Evolutionary conservation across 306 rosid species (phyloP), one percentile per base, ranked within the genome.

Genomic region (Prunus armeniaca): DNA sequence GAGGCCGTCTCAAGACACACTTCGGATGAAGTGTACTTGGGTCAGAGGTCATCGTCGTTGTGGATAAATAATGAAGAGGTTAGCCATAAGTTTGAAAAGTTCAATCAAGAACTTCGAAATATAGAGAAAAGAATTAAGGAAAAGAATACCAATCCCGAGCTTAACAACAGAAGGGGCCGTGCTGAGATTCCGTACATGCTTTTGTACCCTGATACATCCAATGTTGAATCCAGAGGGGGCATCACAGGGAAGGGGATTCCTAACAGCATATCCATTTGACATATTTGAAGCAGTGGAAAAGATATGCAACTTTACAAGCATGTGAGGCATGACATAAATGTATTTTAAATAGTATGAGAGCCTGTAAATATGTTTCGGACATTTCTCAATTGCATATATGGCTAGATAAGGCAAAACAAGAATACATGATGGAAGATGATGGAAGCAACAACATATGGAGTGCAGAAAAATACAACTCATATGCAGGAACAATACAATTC

Each of bases 101-200:
- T 90, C 76, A 69, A 27, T 25, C 73, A 78, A 82, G 91, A 86
- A 65, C 84, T 89, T 0, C 62, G 58, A 76, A 75, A 76, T 68
- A 87, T 90, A 83, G 83, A 84, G 71, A 67, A 71, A 73, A 85
- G 81, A 87, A 89, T 86, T 34, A 46, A 70, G 70, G 76, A 77
- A 12, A 86, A 89, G 79, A 89, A 93, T 51, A 76, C 67, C n/a
- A 88, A 86, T 71, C 83, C 86, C 30, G 80, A 66, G 81, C 90
- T 86, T 45, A 86, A 85, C 84, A 93, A 91, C 82, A 87, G 96
- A 78, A 56, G 74, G 0, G 91, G 90, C 25, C 87, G 85, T 22
- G 83, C 78, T 1, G 82, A 82, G 43, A 82, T 86, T 61, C 87
- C 87, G 3, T 85, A 86, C 78, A 77, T 63, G 69, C 85, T 81